A percentile compares a stretch with the other conserved stretches of the same genome.
Conservation (phyloP, 208 protist species). For the Leishmania guyanensis region DNA sequence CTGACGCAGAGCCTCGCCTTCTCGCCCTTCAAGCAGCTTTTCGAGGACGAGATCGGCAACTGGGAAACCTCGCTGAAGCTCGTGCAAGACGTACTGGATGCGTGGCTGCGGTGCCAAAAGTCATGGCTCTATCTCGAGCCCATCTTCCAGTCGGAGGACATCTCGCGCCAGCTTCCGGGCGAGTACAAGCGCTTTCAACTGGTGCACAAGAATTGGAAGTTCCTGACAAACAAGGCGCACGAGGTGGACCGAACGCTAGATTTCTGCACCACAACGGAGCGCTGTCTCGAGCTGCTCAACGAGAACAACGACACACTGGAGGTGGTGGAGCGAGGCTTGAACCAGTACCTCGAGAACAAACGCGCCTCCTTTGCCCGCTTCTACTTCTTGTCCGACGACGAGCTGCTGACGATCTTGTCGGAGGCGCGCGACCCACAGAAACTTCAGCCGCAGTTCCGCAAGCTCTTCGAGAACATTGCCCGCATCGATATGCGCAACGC, state of each 20-base stretch:
- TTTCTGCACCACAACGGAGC: conserved; percentile 85
- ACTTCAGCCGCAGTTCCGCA: conserved; percentile 96
- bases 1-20: conserved; percentile 96
- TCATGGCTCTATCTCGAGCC: conserved; percentile 97
- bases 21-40: conserved; percentile 97
- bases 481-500: conserved; percentile 89
- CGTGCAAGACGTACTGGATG: conserved; percentile 93
- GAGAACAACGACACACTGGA: conserved; percentile 96
- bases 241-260: conserved; percentile 78
- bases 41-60: conserved; percentile 90
- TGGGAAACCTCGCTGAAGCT: conserved; percentile 93
- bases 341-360: conserved; percentile 97
- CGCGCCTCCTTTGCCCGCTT: conserved; percentile 93
- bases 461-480: conserved; percentile 96
- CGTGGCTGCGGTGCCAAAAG: conserved; percentile 95
- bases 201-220: conserved; percentile 96
- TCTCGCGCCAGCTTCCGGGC: conserved; percentile 92
- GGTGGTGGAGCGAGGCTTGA: conserved; percentile 95
- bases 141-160: conserved; percentile 97
- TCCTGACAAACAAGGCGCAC: conserved; percentile 85
- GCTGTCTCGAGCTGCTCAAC: conserved; percentile 84
- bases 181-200: conserved; percentile 94
- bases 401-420: conserved; percentile 94
- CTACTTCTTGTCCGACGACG: conserved; percentile 94
- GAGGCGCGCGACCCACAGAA: conserved; percentile 95